Evolutionary conservation across 2,329 filamentous ascomycete genomes (phyloP).

Genomic region (Ceratocystis smalleyi): DNA sequence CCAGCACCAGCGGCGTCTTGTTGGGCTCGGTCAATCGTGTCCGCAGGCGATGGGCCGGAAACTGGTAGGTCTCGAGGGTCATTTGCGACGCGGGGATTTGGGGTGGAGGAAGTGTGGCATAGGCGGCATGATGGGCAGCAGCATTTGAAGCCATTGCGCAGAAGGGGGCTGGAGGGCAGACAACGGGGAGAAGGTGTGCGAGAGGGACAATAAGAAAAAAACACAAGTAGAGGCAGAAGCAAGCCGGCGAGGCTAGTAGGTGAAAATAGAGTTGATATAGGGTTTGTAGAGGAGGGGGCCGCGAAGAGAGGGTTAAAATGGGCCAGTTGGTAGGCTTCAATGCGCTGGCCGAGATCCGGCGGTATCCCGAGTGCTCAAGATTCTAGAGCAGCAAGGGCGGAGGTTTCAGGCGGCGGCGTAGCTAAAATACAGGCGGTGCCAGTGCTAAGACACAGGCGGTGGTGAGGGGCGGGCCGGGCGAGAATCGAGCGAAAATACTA

Average conservation of each 20-base stretch:
- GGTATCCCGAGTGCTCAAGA: not conserved
- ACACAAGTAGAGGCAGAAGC: not conserved
- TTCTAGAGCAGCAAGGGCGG: not conserved
- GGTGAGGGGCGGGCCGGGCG: no score
- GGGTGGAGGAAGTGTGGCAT: conserved; percentile 6
- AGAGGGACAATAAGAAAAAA: not conserved
- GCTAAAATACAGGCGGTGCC: not conserved
- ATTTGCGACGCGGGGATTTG: conserved; percentile 20
- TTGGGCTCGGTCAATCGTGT: conserved; percentile 34
- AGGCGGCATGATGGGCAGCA: conserved; percentile 7
- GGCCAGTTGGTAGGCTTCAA: not conserved
- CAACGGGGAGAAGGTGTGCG: not conserved
- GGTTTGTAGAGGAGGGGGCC: not conserved
- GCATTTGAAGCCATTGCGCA: conserved; percentile 10
- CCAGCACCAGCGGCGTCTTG: conserved; percentile 49
- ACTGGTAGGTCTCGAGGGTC: conserved; percentile 35
- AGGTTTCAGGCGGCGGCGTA: not conserved
- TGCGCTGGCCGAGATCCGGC: conserved; percentile 2
- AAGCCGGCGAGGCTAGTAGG: not conserved
- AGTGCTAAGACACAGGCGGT: not conserved
- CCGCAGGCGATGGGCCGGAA: conserved; percentile 45
- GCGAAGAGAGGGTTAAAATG: not conserved
- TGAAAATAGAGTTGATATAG: not conserved
- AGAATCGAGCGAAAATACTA: not conserved
- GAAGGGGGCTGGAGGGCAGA: not conserved